Conservation (phyloP, 805 yeast genomes). For the Ogataea pignaliae region DNA sequence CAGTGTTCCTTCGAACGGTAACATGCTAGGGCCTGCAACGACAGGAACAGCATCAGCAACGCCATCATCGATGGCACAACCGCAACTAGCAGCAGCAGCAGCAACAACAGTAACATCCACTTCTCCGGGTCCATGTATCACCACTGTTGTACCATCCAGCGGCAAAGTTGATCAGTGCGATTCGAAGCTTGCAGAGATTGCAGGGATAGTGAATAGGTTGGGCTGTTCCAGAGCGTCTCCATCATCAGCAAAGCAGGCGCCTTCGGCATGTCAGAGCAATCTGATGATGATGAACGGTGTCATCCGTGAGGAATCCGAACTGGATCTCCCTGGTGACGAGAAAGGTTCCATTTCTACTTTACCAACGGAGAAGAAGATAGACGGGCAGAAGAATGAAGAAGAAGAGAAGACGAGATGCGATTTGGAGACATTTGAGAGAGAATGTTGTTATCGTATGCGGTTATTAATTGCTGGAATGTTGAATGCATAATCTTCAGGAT, state of each 20-base stretch:
- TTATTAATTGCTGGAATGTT: slow-evolving; percentile 11
- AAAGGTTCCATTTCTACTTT: too few relatives aligned
- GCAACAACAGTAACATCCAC: not conserved
- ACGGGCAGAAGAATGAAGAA: slow-evolving; percentile 1
- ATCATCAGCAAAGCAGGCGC: too few relatives aligned
- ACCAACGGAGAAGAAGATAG: too few relatives aligned
- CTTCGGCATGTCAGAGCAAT: too few relatives aligned
- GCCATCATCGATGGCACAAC: too few relatives aligned
- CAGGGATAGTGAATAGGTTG: slow-evolving; percentile 6
- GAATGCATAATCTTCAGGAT: not conserved
- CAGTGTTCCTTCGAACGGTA: too few relatives aligned
- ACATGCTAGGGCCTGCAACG: too few relatives aligned
- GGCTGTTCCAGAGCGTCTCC: not conserved
- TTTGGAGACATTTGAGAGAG: slow-evolving; percentile 3
- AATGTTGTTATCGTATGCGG: slow-evolving; percentile 19
- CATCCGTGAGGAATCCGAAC: slow-evolving; percentile 6
- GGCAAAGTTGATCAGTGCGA: slow-evolving; percentile 14
- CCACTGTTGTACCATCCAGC: too few relatives aligned
- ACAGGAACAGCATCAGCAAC: too few relatives aligned
- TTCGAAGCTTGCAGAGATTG: slow-evolving; percentile 13
- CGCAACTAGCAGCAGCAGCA: too few relatives aligned
- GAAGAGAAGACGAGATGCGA: slow-evolving; percentile 6
- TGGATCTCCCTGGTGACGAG: not conserved
- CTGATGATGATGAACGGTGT: not conserved
- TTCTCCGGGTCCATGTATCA: too few relatives aligned